Conservation (phyloP, 257 asterid genomes). For the Orobanche coerulescens region DNA sequence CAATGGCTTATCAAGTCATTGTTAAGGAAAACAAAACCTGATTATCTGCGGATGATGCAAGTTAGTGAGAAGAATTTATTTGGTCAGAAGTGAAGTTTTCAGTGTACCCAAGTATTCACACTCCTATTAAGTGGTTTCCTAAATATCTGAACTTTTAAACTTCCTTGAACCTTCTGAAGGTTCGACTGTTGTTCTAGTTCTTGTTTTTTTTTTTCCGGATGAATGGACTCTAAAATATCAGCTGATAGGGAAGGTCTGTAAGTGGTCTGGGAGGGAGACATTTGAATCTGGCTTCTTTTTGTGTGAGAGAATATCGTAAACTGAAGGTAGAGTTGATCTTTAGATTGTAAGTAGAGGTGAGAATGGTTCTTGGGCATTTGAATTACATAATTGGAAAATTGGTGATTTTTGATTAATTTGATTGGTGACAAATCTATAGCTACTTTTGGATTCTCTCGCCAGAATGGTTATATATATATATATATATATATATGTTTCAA, state of each 20-base stretch:
- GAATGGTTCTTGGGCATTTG: background rate
- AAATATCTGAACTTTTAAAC: background rate
- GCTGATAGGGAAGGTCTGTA: background rate
- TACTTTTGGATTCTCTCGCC: background rate
- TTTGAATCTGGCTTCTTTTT: background rate
- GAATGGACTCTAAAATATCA: background rate
- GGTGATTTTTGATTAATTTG: background rate
- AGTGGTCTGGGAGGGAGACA: background rate
- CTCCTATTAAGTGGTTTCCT: background rate
- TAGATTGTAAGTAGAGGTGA: slow-evolving; percentile 1
- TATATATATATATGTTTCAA: no score
- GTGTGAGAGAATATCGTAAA: background rate
- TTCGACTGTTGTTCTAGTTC: background rate
- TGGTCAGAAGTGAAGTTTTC: background rate
- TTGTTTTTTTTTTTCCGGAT: background rate
- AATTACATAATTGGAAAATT: background rate
- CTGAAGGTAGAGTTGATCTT: background rate
- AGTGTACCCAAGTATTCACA: background rate
- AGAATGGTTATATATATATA: no score
- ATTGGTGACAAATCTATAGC: background rate
- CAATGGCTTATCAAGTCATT: slow-evolving; percentile 9
- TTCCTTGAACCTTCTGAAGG: background rate
- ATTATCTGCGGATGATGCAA: background rate
- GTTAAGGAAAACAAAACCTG: slow-evolving; percentile 1
- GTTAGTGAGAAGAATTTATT: background rate